phyloP scores from a whole-genome alignment of 208 protist genomes.

The Porcisia deanei region DNA sequence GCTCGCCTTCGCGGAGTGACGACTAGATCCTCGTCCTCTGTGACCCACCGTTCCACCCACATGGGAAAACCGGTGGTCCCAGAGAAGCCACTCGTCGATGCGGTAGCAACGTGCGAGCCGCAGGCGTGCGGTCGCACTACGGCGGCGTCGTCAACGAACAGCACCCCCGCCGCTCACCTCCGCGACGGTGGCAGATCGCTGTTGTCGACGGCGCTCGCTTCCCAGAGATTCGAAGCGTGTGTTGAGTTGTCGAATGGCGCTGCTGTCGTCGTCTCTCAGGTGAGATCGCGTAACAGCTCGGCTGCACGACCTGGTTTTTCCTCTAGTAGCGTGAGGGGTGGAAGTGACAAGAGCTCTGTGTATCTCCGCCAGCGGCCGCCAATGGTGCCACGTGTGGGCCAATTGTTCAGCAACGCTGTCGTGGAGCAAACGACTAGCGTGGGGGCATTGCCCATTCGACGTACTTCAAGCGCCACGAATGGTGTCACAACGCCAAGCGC shows the following conservation, averaged over 20 bases:
- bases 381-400: constrained; percentile 8
- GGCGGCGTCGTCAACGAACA: neutral
- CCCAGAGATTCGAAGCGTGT: neutral
- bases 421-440: neutral
- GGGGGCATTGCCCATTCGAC: neutral
- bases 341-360: constrained; percentile 11
- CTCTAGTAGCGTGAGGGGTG: constrained; percentile 22
- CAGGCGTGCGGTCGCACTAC: neutral
- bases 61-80: constrained; percentile 5
- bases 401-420: neutral
- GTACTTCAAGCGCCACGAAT: neutral
- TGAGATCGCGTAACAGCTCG: neutral
- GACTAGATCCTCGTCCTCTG: neutral
- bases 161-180: constrained; percentile 9
- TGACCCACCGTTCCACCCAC: constrained; percentile 9
- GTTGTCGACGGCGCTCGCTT: neutral
- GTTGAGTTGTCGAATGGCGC: neutral
- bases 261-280: too few species aligned
- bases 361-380: constrained; percentile 11
- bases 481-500: neutral
- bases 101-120: neutral
- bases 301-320: constrained; percentile 14
- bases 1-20: constrained; percentile 1
- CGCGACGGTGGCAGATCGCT: neutral
- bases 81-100: neutral